These are phyloP conservation scores for Prunus mira DNA, from an alignment of 306 rosid genomes.

Conservation along the genomic window DNA sequence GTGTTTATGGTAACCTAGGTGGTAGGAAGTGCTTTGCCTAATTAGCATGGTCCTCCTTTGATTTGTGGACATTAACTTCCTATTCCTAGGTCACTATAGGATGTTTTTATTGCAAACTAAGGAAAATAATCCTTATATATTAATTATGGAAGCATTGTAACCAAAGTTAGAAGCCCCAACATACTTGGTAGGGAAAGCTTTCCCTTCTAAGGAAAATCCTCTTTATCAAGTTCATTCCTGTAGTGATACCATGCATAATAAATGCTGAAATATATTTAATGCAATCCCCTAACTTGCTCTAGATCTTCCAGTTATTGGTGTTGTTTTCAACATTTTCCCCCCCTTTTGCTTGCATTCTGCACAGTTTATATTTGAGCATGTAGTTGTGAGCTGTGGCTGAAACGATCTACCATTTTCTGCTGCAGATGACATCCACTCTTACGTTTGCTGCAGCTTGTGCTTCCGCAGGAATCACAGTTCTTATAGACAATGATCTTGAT, in stretches of 20 bases:
- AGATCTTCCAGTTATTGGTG: not conserved
- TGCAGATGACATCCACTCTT: conserved; percentile 81
- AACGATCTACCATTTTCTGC: not conserved
- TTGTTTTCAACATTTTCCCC: not conserved
- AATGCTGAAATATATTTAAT: not conserved
- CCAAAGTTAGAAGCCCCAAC: not conserved
- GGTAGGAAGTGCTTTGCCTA: not conserved
- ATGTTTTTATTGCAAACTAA: not conserved
- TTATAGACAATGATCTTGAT: conserved; percentile 76
- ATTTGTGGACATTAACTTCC: not conserved
- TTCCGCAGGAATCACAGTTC: conserved; percentile 91
- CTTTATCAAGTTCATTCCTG: not conserved
- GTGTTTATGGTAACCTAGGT: not conserved
- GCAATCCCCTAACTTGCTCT: not conserved
- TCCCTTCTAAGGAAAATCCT: not conserved
- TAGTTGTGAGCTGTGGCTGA: conserved; percentile 4
- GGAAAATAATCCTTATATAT: not conserved
- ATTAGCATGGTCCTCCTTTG: not conserved
- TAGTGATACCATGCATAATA: not conserved
- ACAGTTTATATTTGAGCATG: not conserved
- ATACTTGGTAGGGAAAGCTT: not conserved
- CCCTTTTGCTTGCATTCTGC: not conserved
- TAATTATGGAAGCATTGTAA: not conserved
- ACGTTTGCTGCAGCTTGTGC: conserved; percentile 96
- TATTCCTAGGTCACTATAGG: not conserved